These are phyloP conservation scores for Delitschia confertaspora DNA, from an alignment of 495 filamentous ascomycete genomes.

Conservation along the genomic window DNA sequence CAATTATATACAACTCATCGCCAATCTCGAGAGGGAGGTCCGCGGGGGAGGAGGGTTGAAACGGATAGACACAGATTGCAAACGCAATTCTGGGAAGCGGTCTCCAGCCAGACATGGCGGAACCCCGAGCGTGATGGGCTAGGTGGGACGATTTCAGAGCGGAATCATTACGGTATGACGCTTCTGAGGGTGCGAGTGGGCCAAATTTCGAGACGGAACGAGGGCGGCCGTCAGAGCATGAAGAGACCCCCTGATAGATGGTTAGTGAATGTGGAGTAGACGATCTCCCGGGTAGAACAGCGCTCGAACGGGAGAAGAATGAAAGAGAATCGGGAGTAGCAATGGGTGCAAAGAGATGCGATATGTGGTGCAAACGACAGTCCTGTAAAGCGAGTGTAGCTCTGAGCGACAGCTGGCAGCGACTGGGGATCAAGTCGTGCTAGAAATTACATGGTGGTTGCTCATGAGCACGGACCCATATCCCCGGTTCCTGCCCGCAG, in stretches of 20 bases:
- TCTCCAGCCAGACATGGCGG: conserved; percentile 53
- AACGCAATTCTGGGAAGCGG: conserved; percentile 95
- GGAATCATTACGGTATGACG: conserved; percentile 22
- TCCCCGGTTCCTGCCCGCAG: too few species aligned
- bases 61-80: conserved; percentile 89
- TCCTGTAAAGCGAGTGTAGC: too few species aligned
- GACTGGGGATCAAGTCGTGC: too few species aligned
- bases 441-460: too few species aligned
- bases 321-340: too few species aligned
- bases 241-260: conserved; percentile 5
- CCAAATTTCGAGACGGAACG: neutral
- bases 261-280: too few species aligned
- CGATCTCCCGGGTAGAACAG: too few species aligned
- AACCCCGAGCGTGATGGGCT: conserved; percentile 15
- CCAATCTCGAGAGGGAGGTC: conserved; percentile 96
- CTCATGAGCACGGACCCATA: too few species aligned
- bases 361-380: too few species aligned
- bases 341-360: too few species aligned
- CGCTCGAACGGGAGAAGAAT: too few species aligned
- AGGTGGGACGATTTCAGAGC: conserved; percentile 3
- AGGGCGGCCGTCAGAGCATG: neutral
- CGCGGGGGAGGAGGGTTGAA: conserved; percentile 72
- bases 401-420: too few species aligned
- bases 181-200: neutral
- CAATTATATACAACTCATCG: conserved; percentile 97